Evolutionary conservation across 1,284 basidiomycete genomes (phyloP).

Genomic region (Mycena sp.): DNA sequence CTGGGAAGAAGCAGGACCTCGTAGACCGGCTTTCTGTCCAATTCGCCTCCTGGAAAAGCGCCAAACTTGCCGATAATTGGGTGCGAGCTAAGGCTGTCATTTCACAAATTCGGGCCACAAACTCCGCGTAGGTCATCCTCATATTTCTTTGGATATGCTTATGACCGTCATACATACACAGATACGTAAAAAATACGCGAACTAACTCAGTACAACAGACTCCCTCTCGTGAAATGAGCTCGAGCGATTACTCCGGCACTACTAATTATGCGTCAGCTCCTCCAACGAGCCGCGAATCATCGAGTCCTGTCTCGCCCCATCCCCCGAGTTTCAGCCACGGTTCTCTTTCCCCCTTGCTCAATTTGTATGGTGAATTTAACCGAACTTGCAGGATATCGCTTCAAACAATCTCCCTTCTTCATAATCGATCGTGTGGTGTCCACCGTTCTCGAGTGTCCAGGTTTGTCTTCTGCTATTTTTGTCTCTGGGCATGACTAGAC

Average conservation of each 20-base stretch:
- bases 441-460: conserved; percentile 76
- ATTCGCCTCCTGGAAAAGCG: conserved; percentile 66
- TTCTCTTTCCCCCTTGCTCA: neutral
- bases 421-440: conserved; percentile 72
- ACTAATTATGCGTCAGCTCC: neutral
- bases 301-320: neutral
- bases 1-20: conserved; percentile 86
- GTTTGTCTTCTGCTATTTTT: conserved; percentile 47
- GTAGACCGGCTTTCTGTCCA: conserved; percentile 72
- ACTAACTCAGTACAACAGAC: neutral
- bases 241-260: neutral
- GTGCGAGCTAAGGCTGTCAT: conserved; percentile 68
- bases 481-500: conserved; percentile 15
- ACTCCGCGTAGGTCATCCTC: conserved; percentile 3
- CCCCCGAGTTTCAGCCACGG: conserved; percentile 1
- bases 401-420: conserved; percentile 84
- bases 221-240: neutral
- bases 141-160: neutral
- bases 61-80: conserved; percentile 68
- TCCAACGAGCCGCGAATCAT: conserved; percentile 12
- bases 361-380: neutral
- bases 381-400: conserved; percentile 52
- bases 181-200: neutral
- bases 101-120: conserved; percentile 57
- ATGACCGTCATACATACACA: neutral